Evolutionary conservation across 2,329 filamentous ascomycete species (phyloP).

Genomic region (Macrophomina tecta): DNA sequence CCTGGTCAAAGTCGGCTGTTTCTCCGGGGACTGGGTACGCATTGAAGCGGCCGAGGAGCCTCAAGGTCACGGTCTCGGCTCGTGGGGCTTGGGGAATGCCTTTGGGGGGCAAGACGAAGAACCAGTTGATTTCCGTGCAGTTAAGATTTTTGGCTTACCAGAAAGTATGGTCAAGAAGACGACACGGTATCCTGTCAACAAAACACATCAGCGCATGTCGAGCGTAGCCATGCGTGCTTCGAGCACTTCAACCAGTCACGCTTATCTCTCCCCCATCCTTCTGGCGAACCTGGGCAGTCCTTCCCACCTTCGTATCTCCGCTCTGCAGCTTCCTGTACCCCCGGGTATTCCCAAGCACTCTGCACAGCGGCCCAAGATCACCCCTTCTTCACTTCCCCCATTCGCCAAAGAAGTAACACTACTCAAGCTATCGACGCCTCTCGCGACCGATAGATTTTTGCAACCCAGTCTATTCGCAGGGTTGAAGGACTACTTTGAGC

Average conservation of each 20-base stretch:
- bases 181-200: conserved; percentile 62
- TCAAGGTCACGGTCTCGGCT: conserved; percentile 68
- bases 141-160: conserved; percentile 86
- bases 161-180: conserved; percentile 67
- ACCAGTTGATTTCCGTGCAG: conserved; percentile 75
- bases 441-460: conserved; percentile 82
- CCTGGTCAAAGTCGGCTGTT: conserved; percentile 88
- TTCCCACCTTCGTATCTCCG: conserved; percentile 78
- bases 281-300: conserved; percentile 84
- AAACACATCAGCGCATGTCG: conserved; percentile 52
- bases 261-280: conserved; percentile 83
- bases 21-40: conserved; percentile 96
- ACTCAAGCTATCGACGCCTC: conserved; percentile 84
- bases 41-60: conserved; percentile 80
- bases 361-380: conserved; percentile 51
- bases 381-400: conserved; percentile 59
- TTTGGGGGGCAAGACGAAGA: conserved; percentile 66
- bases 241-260: conserved; percentile 40
- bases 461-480: conserved; percentile 87
- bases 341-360: conserved; percentile 45
- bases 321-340: conserved; percentile 57
- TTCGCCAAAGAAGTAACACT: conserved; percentile 80
- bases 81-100: conserved; percentile 68
- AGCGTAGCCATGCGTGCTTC: conserved; percentile 47
- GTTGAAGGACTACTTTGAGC: conserved; percentile 86